A percentile compares a stretch with the other conserved stretches of the same genome.
Evolutionary conservation across 2,329 filamentous ascomycete species (phyloP).

Genomic region (Penicillium sp.): DNA sequence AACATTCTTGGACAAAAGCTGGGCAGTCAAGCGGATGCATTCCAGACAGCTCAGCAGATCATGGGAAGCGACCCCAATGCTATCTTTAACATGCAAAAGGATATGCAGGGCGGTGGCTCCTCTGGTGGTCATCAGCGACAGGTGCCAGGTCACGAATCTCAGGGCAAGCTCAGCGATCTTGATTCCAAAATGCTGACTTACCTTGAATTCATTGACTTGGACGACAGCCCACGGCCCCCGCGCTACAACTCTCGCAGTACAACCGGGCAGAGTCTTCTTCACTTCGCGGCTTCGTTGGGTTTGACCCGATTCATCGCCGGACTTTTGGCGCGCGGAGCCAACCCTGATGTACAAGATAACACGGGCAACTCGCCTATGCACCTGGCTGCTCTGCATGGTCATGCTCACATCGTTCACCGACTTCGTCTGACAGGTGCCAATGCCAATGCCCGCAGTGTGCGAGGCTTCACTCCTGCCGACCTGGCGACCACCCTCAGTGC

Average conservation of each 20-base stretch:
- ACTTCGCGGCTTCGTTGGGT: slow-evolving; percentile 73
- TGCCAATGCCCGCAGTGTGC: slow-evolving; percentile 65
- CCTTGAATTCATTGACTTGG: slow-evolving; percentile 75
- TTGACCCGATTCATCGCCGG: slow-evolving; percentile 73
- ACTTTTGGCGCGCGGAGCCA: slow-evolving; percentile 73
- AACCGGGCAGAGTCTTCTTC: slow-evolving; percentile 77
- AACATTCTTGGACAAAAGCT: slow-evolving; percentile 49
- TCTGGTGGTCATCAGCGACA: slow-evolving; percentile 47
- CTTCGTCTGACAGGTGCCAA: slow-evolving; percentile 73
- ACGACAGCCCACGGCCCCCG: slow-evolving; percentile 67
- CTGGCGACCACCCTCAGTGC: slow-evolving; percentile 66
- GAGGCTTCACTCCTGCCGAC: slow-evolving; percentile 69
- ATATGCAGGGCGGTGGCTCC: slow-evolving; percentile 39
- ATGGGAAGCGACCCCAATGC: slow-evolving; percentile 46
- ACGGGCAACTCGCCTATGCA: slow-evolving; percentile 81
- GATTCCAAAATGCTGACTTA: slow-evolving; percentile 69
- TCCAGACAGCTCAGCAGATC: slow-evolving; percentile 49
- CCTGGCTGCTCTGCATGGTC: slow-evolving; percentile 73
- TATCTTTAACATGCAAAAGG: slow-evolving; percentile 49
- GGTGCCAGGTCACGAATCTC: slow-evolving; percentile 43
- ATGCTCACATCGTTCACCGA: slow-evolving; percentile 71
- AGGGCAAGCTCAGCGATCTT: slow-evolving; percentile 51
- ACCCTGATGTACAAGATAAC: slow-evolving; percentile 70
- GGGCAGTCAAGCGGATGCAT: slow-evolving; percentile 48
- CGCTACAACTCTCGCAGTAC: slow-evolving; percentile 63